Evolutionary conservation across 139 green algal species (phyloP), one percentile per base, ranked within the genome.

Genomic region (Coelastrella sp.): DNA sequence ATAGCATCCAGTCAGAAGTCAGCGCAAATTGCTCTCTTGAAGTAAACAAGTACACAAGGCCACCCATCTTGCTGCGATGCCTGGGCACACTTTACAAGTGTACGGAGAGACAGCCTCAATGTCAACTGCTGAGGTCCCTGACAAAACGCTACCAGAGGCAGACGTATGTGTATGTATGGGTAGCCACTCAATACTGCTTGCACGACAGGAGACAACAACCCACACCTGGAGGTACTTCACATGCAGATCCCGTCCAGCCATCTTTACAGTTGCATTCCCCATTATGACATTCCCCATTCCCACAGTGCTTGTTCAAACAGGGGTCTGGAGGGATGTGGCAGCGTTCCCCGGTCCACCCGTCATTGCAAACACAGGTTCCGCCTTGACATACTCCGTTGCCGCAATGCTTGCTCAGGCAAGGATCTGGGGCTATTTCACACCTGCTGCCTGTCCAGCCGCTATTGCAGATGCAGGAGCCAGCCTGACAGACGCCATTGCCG

Each of bases 161-260:
- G 93, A 94, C 1, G 79, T 97, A 9, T 98, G 95, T 92, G 79
- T 90, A 1, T 95, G 96, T 22, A 95, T 98, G 49, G 87, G 98
- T 6, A 91, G 95, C 25, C 89, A 96, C 60, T 97, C 98, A 72
- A 5, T 17, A 72, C 15, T 72, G 63, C 15, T 72, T 72, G 12
- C 12, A 72, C 3, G 12, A 72, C 63, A 72, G 12, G 12, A 72
- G n/a, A n/a, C n/a, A 72, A 49, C 35, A 17, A 9, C 63, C 12
- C 68, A 27, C 19, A 76, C 68, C 68, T 76, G 74, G 74, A 58
- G 24, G 74, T 9, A 58, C 9, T 58, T 80, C 25, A 80, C 74
- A 80, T 59, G 74, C 74, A 80, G 74, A 17, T 80, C 74, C 74
- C 15, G 74, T 57, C 74, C 74, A 76, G 24, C 74, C 25, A 9